Conservation (phyloP, 805 yeast species). For the Huiozyma sinensis region DNA sequence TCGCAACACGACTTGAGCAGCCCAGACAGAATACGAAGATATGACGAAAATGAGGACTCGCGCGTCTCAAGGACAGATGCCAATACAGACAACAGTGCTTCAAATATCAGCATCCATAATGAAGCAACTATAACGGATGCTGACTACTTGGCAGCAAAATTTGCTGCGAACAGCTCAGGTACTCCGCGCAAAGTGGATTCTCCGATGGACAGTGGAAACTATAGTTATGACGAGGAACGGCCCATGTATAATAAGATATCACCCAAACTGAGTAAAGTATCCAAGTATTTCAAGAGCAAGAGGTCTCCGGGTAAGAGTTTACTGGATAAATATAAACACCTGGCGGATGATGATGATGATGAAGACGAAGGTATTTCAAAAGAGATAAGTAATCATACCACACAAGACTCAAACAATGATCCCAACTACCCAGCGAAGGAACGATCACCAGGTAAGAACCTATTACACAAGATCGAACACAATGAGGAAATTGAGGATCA, state of each 20-base stretch:
- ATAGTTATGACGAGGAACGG: too few species aligned
- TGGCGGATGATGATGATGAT: conserved; percentile 1
- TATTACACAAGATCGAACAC: conserved; percentile 6
- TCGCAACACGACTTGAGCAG: too few species aligned
- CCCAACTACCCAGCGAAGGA: conserved; percentile 15
- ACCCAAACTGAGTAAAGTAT: conserved; percentile 20
- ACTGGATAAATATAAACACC: conserved; percentile 5
- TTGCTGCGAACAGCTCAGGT: too few species aligned
- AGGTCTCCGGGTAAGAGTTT: conserved; percentile 10
- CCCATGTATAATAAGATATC: conserved; percentile 13
- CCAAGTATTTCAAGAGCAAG: conserved; percentile 15
- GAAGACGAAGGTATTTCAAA: background rate
- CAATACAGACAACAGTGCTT: too few species aligned
- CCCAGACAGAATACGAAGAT: too few species aligned
- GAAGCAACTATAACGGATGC: too few species aligned
- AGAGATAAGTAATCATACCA: conserved; percentile 11
- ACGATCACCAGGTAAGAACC: conserved; percentile 9
- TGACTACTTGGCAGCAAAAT: too few species aligned
- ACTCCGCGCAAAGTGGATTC: too few species aligned
- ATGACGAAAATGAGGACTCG: too few species aligned
- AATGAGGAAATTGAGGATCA: background rate
- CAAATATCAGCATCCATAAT: too few species aligned
- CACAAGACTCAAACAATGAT: conserved; percentile 21
- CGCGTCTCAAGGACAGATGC: too few species aligned
- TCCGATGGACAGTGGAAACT: too few species aligned